phyloP scores from a whole-genome alignment of 1,139 yeast genomes.

The Insectozyma bohioensis region DNA sequence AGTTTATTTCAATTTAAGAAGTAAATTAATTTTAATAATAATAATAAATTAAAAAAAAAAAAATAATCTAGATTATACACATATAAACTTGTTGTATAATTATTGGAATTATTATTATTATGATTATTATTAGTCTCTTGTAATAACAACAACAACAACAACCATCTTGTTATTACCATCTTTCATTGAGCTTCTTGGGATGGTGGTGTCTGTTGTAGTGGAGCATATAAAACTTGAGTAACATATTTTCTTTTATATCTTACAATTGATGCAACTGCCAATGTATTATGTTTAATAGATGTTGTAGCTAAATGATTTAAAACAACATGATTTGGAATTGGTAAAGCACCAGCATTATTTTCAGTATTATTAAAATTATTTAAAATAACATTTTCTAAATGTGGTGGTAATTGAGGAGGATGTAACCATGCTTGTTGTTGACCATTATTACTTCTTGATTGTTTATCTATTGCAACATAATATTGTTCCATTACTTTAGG shows the following conservation, averaged over 20 bases:
- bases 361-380: constrained; percentile 48
- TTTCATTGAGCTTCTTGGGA: not conserved
- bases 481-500: constrained; percentile 63
- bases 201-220: constrained; percentile 36
- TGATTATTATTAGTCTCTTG: no score
- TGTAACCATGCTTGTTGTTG: constrained; percentile 68
- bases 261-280: constrained; percentile 50
- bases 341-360: constrained; percentile 50
- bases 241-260: constrained; percentile 49
- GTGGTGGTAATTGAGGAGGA: constrained; percentile 54
- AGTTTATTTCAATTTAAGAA: no score
- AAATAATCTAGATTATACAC: no score
- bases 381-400: constrained; percentile 47
- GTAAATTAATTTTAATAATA: no score
- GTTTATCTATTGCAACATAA: constrained; percentile 70
- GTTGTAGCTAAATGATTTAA: constrained; percentile 49
- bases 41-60: no score
- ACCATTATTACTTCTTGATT: constrained; percentile 62
- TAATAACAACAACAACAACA: not conserved
- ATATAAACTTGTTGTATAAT: no score
- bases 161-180: constrained; percentile 3
- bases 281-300: constrained; percentile 47
- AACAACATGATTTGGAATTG: constrained; percentile 50
- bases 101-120: not conserved
- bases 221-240: constrained; percentile 51